phyloP scores from a whole-genome alignment of 1,139 yeast species.

The Taphrina confusa region DNA sequence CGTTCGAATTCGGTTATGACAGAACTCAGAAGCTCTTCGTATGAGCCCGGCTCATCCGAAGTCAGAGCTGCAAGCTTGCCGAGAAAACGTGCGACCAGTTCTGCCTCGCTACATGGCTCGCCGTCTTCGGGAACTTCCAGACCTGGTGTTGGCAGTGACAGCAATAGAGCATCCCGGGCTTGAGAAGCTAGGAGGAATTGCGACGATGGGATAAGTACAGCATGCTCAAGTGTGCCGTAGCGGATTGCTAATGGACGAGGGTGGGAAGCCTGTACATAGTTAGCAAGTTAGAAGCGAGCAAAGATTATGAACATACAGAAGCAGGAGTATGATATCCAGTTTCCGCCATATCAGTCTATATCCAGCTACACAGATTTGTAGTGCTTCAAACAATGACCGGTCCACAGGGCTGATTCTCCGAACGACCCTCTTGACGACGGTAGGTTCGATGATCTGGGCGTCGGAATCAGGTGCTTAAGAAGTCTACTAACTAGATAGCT shows the following conservation, averaged over 20 bases:
- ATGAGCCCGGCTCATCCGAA: slow-evolving; percentile 57
- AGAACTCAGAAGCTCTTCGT: slow-evolving; percentile 66
- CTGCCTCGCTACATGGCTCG: slow-evolving; percentile 87
- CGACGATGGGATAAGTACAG: slow-evolving; percentile 80
- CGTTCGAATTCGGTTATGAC: slow-evolving; percentile 81
- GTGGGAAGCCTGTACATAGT: slow-evolving; percentile 47
- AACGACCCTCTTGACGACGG: slow-evolving; percentile 6
- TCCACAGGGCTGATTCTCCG: neutral
- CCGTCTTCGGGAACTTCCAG: slow-evolving; percentile 84
- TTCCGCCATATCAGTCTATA: slow-evolving; percentile 15
- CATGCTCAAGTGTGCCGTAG: slow-evolving; percentile 86
- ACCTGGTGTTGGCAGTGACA: slow-evolving; percentile 74
- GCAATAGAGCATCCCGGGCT: slow-evolving; percentile 79
- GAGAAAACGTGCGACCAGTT: slow-evolving; percentile 77
- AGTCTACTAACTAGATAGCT: neutral
- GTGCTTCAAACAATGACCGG: neutral
- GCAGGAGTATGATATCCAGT: slow-evolving; percentile 33
- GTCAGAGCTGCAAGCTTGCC: slow-evolving; percentile 72
- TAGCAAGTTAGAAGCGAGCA: neutral
- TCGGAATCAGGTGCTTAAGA: neutral
- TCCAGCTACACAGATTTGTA: no score
- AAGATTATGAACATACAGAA: neutral
- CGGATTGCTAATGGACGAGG: slow-evolving; percentile 76
- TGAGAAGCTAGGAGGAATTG: slow-evolving; percentile 80
- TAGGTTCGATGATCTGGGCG: slow-evolving; percentile 8